Conservation (phyloP, 768 basidiomycete species). For the Leccinum rimulosum region DNA sequence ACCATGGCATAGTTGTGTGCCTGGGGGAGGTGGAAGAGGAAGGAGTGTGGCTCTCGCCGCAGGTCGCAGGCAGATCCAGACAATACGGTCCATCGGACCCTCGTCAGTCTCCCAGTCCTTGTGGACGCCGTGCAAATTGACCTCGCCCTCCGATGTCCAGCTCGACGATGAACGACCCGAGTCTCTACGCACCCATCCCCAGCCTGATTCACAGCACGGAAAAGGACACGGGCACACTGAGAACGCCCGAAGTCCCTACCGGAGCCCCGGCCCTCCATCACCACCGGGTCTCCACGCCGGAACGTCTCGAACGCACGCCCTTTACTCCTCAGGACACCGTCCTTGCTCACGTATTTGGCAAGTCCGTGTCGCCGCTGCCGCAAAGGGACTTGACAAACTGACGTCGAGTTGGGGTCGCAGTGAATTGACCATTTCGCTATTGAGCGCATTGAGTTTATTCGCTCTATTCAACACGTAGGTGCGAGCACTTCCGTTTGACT, state of each 20-base stretch:
- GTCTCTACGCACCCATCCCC: conserved; percentile 15
- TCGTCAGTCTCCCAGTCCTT: conserved; percentile 15
- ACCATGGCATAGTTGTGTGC: conserved; percentile 21
- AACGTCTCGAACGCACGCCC: conserved; percentile 2
- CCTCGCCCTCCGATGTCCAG: conserved; percentile 19
- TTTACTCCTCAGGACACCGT: conserved; percentile 61
- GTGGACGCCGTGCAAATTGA: conserved; percentile 11
- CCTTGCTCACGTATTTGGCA: conserved; percentile 42
- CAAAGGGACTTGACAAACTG: conserved; percentile 16
- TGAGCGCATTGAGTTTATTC: conserved; percentile 77
- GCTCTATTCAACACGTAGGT: conserved; percentile 81
- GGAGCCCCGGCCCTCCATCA: background rate
- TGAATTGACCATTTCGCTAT: conserved; percentile 70
- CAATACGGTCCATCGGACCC: conserved; percentile 5
- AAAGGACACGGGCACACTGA: background rate
- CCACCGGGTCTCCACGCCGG: background rate
- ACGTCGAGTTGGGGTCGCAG: conserved; percentile 79
- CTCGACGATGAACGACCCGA: conserved; percentile 27
- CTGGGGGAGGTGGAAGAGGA: conserved; percentile 1
- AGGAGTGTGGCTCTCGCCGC: background rate
- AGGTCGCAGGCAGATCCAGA: background rate
- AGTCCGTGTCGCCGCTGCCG: background rate
- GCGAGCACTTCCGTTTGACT: conserved; percentile 60
- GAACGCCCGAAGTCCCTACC: conserved; percentile 8
- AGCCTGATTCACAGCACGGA: conserved; percentile 18